phyloP scores from a whole-genome alignment of 2,329 filamentous ascomycete genomes.

The Tolypocladium nubicola region DNA sequence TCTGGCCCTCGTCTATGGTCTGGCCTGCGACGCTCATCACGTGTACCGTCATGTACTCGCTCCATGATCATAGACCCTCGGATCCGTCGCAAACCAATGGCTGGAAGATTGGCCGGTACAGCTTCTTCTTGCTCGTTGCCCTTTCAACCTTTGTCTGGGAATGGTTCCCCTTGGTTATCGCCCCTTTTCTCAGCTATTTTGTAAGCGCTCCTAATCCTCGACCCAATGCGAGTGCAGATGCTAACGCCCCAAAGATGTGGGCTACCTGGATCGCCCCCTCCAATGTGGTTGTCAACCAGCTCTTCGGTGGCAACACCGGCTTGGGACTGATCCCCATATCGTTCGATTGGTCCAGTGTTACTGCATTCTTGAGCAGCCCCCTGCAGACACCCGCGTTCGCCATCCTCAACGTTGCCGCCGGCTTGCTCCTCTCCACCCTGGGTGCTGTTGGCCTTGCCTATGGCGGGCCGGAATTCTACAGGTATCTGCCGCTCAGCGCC shows the following conservation, averaged over 20 bases:
- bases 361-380: slow-evolving; percentile 43
- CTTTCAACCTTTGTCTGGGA: slow-evolving; percentile 43
- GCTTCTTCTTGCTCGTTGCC: slow-evolving; percentile 44
- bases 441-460: slow-evolving; percentile 43
- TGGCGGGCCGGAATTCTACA: slow-evolving; percentile 36
- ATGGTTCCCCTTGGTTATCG: slow-evolving; percentile 48
- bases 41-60: slow-evolving; percentile 49
- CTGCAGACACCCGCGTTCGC: slow-evolving; percentile 50
- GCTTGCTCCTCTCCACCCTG: slow-evolving; percentile 38
- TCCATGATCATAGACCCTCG: slow-evolving; percentile 48
- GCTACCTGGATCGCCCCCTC: slow-evolving; percentile 52
- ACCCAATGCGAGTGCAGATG: background rate
- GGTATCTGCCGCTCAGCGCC: slow-evolving; percentile 45
- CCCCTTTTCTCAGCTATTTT: slow-evolving; percentile 47
- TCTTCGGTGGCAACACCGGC: slow-evolving; percentile 53
- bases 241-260: slow-evolving; percentile 27
- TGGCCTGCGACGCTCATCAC: slow-evolving; percentile 53
- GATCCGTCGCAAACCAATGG: slow-evolving; percentile 41
- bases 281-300: slow-evolving; percentile 50
- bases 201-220: slow-evolving; percentile 39
- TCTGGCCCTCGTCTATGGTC: slow-evolving; percentile 52
- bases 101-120: slow-evolving; percentile 47
- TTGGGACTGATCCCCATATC: slow-evolving; percentile 53
- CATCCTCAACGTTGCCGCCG: slow-evolving; percentile 45
- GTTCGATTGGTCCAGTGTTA: slow-evolving; percentile 55